Evolutionary conservation across 2,329 filamentous ascomycete genomes (phyloP), one percentile per base, ranked within the genome.

Genomic region (Colletotrichum sp.): DNA sequence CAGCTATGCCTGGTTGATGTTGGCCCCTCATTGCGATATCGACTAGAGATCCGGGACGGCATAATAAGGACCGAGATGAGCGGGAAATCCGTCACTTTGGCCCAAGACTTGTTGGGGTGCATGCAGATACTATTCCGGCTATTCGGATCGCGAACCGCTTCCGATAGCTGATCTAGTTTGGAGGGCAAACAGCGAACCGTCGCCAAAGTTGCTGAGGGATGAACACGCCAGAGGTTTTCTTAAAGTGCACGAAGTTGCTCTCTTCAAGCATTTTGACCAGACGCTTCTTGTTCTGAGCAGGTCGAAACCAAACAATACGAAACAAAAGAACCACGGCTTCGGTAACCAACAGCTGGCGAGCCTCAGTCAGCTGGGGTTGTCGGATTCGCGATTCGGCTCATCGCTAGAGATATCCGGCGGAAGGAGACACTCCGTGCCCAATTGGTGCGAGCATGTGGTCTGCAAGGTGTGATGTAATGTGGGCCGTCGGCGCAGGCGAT

Each of bases 11-110:
- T 16, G 21, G 56, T n/a, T 30, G 15, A 28, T 62, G 26, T 34
- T 66, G 62, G 67, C 72, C 72, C 73, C 73, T 72, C 73, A 73
- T 24, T 62, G 28, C 62, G 48, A 52, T 8, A 55, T 43, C 24
- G 18, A 12, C 68, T 28, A 30, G 43, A 38, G 6, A 48, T 18
- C 18, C 32, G n/a, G 28, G 8, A 38, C 73, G 73, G 73, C 52
- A 36, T n/a, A 67, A 75, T 26, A 72, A 67, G 64, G 69, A 58
- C 73, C 73, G 73, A 75, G n/a, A 73, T 48, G 73, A 65, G 69
- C 64, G 62, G 69, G 18, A 52, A 75, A 58, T n/a, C 4, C 16
- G n/a, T 48, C 21, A 30, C 43, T 10, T 55, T n/a, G 26, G 52
- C 52, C 12, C 18, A n/a, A 34, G 48, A 34, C 10, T 64, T 32